phyloP scores from a whole-genome alignment of 2,329 filamentous ascomycete genomes.

The Trichocomaceae sp. region DNA sequence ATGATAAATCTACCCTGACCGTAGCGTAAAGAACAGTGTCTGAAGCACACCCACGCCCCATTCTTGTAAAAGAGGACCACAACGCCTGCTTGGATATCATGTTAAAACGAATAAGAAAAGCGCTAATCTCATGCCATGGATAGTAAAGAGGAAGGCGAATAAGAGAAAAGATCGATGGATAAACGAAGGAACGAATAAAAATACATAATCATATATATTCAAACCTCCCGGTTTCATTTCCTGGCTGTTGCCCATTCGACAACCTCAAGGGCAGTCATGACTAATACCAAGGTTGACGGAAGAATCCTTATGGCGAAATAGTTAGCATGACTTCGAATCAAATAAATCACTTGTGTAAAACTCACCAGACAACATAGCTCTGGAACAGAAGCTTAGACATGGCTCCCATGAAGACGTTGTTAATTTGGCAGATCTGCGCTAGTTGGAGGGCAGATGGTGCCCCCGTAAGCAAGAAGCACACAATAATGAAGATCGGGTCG shows the following conservation, averaged over 20 bases:
- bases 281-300: slow-evolving; percentile 81
- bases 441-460: slow-evolving; percentile 90
- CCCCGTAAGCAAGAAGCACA: slow-evolving; percentile 92
- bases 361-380: slow-evolving; percentile 90
- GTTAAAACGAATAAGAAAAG: background rate
- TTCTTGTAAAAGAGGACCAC: background rate
- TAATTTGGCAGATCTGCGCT: slow-evolving; percentile 97
- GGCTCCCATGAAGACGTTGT: slow-evolving; percentile 87
- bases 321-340: slow-evolving; percentile 12
- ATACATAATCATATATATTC: background rate
- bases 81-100: background rate
- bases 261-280: slow-evolving; percentile 86
- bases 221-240: slow-evolving; percentile 9
- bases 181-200: background rate
- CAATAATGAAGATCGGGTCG: slow-evolving; percentile 96
- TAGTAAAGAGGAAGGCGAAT: background rate
- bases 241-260: slow-evolving; percentile 68
- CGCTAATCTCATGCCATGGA: background rate
- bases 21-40: background rate
- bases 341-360: slow-evolving; percentile 15
- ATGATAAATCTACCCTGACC: background rate
- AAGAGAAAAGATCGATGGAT: background rate
- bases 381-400: slow-evolving; percentile 93
- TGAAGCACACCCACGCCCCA: background rate
- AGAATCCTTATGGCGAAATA: slow-evolving; percentile 62